Conservation (phyloP, 1,139 yeast species). For the Candida tetrigidarum region DNA sequence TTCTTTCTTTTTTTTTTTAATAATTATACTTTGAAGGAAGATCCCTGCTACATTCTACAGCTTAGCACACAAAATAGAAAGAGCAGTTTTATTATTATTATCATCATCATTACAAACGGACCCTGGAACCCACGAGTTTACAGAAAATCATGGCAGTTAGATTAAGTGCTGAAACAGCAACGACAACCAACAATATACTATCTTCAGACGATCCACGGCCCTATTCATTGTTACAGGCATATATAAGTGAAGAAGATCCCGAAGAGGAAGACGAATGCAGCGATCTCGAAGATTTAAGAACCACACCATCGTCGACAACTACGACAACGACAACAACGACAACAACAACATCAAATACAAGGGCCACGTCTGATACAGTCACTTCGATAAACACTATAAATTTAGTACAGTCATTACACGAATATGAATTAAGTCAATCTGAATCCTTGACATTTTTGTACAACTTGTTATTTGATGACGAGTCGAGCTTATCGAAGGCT, state of each 20-base stretch:
- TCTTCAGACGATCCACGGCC: background rate
- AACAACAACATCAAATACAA: no score
- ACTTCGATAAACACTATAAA: constrained; percentile 6
- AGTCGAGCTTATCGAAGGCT: constrained; percentile 35
- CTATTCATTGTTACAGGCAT: constrained; percentile 2
- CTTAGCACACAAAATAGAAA: no score
- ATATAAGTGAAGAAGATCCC: constrained; percentile 6
- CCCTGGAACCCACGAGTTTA: background rate
- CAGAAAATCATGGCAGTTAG: constrained; percentile 3
- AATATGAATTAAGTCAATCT: constrained; percentile 45
- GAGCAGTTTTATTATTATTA: no score
- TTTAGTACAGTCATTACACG: constrained; percentile 22
- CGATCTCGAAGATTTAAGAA: constrained; percentile 3
- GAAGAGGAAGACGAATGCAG: constrained; percentile 5
- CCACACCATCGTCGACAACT: background rate
- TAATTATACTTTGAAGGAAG: no score
- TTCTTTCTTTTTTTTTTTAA: no score
- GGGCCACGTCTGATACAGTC: background rate
- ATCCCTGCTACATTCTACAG: no score
- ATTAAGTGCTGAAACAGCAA: constrained; percentile 1
- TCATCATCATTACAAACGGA: no score
- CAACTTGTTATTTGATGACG: constrained; percentile 44
- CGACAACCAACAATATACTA: constrained; percentile 2
- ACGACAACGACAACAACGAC: no score
- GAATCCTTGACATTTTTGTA: constrained; percentile 46